These are phyloP conservation scores for Alternaria gaisen DNA, from an alignment of 2,329 filamentous ascomycete species.

Conservation along the genomic window DNA sequence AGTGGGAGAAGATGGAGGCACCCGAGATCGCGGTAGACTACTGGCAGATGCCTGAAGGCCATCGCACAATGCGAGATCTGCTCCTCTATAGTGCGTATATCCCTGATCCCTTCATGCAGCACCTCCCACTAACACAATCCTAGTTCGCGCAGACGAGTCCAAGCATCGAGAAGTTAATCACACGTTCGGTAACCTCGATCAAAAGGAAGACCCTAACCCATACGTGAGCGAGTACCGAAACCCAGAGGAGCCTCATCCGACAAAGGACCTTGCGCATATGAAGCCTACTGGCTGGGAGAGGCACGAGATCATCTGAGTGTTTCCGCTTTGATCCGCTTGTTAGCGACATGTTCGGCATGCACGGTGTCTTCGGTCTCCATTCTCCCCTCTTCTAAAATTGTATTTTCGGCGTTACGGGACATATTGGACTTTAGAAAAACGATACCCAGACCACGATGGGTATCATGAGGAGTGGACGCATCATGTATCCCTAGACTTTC, in stretches of 20 bases:
- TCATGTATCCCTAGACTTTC: constrained; percentile 9
- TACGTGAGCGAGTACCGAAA: constrained; percentile 87
- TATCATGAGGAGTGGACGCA: background rate
- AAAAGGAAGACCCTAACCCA: constrained; percentile 88
- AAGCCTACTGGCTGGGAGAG: constrained; percentile 83
- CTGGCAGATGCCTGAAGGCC: constrained; percentile 90
- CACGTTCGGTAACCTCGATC: constrained; percentile 87
- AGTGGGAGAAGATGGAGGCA: constrained; percentile 79
- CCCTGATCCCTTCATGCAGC: constrained; percentile 1
- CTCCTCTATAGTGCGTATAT: constrained; percentile 78
- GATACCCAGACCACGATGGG: constrained; percentile 12
- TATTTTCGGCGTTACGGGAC: constrained; percentile 14
- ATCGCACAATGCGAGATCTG: constrained; percentile 83
- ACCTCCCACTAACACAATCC: constrained; percentile 14
- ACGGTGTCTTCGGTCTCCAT: background rate
- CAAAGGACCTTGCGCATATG: constrained; percentile 71
- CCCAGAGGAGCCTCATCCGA: constrained; percentile 70
- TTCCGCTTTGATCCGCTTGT: background rate
- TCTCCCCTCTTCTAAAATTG: constrained; percentile 18
- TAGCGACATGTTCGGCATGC: background rate
- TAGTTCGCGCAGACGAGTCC: constrained; percentile 51
- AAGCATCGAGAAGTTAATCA: constrained; percentile 93
- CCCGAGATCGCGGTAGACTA: constrained; percentile 91
- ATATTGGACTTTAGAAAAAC: constrained; percentile 1
- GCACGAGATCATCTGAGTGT: constrained; percentile 62